A percentile compares a stretch with the other conserved stretches of the same genome.
Evolutionary conservation across 1,284 basidiomycete species (phyloP).

Genomic region (Singerocomus inundabilis): DNA sequence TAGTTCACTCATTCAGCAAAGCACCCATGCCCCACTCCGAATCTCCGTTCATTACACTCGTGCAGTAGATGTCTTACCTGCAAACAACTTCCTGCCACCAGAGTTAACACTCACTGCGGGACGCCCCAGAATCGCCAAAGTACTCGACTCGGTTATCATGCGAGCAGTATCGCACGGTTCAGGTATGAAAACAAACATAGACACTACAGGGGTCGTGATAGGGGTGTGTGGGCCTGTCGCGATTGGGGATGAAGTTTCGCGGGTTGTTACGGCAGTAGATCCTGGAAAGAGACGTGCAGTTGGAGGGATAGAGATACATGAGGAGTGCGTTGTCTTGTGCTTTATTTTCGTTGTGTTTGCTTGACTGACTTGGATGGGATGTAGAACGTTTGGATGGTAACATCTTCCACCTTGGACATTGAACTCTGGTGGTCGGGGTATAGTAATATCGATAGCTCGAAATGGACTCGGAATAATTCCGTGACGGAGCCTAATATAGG

Average conservation of each 20-base stretch:
- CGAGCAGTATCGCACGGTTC: conserved; percentile 46
- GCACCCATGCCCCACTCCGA: conserved; percentile 45
- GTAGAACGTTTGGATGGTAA: conserved; percentile 29
- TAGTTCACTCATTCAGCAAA: conserved; percentile 52
- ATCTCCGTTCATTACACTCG: conserved; percentile 71
- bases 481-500: background rate
- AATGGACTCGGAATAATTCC: too few relatives aligned
- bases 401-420: background rate
- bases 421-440: too few relatives aligned
- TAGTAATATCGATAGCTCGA: background rate
- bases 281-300: conserved; percentile 53
- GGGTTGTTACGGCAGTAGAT: conserved; percentile 53
- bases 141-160: conserved; percentile 52
- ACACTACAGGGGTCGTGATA: conserved; percentile 59
- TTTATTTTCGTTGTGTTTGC: background rate
- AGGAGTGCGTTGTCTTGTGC: conserved; percentile 46
- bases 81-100: conserved; percentile 41
- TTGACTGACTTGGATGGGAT: conserved; percentile 14
- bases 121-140: conserved; percentile 48
- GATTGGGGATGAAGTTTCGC: conserved; percentile 56
- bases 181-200: conserved; percentile 42
- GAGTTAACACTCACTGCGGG: conserved; percentile 50
- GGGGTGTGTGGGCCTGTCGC: conserved; percentile 67
- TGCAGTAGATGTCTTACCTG: conserved; percentile 42
- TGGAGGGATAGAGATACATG: conserved; percentile 71